Evolutionary conservation across 805 yeast species (phyloP).

Genomic region (Monosporozyma aerobia): DNA sequence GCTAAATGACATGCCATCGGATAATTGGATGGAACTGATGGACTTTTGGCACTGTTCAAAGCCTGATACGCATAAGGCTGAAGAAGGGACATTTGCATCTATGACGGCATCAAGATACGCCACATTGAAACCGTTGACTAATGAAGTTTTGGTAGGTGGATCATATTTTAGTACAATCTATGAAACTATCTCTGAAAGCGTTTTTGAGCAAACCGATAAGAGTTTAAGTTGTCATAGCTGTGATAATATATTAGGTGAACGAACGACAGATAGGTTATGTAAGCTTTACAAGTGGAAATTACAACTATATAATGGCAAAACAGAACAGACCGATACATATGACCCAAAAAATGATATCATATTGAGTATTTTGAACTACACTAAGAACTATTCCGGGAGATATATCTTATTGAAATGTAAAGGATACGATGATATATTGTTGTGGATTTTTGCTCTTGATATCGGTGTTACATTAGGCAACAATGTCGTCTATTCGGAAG

Average conservation of each 20-base stretch:
- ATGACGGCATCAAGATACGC: constrained; percentile 12
- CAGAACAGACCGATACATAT: constrained; percentile 4
- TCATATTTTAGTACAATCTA: constrained; percentile 14
- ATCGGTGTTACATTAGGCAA: constrained; percentile 11
- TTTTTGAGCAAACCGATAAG: background rate
- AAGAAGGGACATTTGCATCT: background rate
- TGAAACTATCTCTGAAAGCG: constrained; percentile 8
- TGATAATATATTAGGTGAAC: constrained; percentile 12
- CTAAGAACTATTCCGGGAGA: constrained; percentile 20
- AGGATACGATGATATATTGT: constrained; percentile 3
- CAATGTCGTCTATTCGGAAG: constrained; percentile 6
- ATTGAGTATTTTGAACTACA: constrained; percentile 13
- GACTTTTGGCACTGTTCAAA: constrained; percentile 97
- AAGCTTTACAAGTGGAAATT: constrained; percentile 24
- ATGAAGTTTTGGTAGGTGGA: constrained; percentile 22
- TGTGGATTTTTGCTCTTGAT: constrained; percentile 26
- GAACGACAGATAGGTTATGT: constrained; percentile 11
- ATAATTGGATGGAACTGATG: constrained; percentile 89
- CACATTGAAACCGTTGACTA: constrained; percentile 17
- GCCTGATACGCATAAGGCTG: constrained; percentile 34
- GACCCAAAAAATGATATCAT: constrained; percentile 18
- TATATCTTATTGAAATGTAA: constrained; percentile 11
- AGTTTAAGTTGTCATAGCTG: constrained; percentile 16
- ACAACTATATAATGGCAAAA: constrained; percentile 3
- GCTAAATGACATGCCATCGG: constrained; percentile 70